Conservation (phyloP, 805 yeast genomes). For the Trichomonascus vanleenenianus region DNA sequence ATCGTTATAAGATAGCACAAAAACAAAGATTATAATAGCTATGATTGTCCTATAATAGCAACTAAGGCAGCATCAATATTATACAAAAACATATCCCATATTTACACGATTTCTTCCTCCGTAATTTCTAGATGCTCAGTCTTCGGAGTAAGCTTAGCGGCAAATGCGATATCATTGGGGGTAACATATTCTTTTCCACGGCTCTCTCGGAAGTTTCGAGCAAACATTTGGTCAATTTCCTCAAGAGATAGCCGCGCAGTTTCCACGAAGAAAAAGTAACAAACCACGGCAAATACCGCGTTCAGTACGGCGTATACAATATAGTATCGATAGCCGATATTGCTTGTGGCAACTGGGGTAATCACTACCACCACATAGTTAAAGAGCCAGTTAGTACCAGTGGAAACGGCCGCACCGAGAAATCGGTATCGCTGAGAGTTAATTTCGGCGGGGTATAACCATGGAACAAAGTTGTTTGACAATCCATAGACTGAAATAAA, state of each 20-base stretch:
- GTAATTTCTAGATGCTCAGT: no score
- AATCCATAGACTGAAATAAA: constrained; percentile 20
- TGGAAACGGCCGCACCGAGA: constrained; percentile 48
- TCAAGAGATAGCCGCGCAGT: constrained; percentile 70
- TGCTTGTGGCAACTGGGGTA: constrained; percentile 46
- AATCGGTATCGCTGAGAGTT: constrained; percentile 20
- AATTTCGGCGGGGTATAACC: constrained; percentile 23
- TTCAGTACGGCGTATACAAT: constrained; percentile 61
- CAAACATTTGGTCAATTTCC: constrained; percentile 54
- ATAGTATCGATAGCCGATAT: constrained; percentile 53
- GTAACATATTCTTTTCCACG: no score
- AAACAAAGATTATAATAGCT: no score
- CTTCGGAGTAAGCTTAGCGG: no score
- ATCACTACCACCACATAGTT: constrained; percentile 63
- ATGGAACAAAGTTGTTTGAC: constrained; percentile 20
- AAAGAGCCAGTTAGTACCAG: constrained; percentile 58
- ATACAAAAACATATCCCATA: no score
- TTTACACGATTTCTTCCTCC: no score
- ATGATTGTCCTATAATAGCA: no score
- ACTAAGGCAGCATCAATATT: no score
- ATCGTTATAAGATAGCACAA: no score
- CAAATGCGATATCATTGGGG: no score
- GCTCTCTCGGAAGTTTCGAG: no score
- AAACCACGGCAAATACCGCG: constrained; percentile 50
- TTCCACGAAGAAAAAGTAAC: constrained; percentile 66